Conservation (phyloP, 106 monocot species). For the Dactylorhiza incarnata region DNA sequence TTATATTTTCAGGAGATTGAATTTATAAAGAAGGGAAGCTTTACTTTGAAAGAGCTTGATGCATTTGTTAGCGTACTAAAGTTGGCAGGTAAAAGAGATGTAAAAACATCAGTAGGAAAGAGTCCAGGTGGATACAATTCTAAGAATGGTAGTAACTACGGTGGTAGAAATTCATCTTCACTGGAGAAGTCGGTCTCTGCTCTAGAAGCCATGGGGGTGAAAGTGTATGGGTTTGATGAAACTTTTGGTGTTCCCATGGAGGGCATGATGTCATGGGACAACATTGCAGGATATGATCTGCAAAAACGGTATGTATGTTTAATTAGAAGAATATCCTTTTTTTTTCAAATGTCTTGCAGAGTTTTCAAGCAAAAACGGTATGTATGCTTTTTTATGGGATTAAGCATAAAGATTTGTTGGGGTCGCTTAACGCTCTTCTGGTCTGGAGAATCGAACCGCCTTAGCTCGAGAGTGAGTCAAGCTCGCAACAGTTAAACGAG, state of each 20-base stretch:
- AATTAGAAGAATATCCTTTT: neutral
- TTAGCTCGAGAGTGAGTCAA: no score
- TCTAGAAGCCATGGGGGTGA: constrained; percentile 90
- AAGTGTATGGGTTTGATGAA: constrained; percentile 78
- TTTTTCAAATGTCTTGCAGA: neutral
- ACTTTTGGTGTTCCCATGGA: constrained; percentile 33
- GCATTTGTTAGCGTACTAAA: constrained; percentile 67
- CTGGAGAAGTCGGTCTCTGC: constrained; percentile 54
- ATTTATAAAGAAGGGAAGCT: constrained; percentile 81
- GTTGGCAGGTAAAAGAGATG: constrained; percentile 41
- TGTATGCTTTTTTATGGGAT: neutral
- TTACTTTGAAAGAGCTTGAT: constrained; percentile 64
- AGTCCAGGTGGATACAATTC: constrained; percentile 22
- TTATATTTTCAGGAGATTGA: constrained; percentile 60
- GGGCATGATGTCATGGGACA: constrained; percentile 75
- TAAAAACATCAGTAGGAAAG: constrained; percentile 22
- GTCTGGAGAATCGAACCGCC: no score
- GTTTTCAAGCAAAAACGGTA: no score
- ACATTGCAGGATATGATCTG: constrained; percentile 89
- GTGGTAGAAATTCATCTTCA: constrained; percentile 17
- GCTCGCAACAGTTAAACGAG: no score
- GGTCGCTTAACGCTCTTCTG: no score
- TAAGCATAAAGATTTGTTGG: neutral
- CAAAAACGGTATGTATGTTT: constrained; percentile 60
- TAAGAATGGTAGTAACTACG: constrained; percentile 27